A percentile compares a stretch with the other conserved stretches of the same genome.
Conservation (phyloP, 345 rosid species). For the Pelargonium nanum region DNA sequence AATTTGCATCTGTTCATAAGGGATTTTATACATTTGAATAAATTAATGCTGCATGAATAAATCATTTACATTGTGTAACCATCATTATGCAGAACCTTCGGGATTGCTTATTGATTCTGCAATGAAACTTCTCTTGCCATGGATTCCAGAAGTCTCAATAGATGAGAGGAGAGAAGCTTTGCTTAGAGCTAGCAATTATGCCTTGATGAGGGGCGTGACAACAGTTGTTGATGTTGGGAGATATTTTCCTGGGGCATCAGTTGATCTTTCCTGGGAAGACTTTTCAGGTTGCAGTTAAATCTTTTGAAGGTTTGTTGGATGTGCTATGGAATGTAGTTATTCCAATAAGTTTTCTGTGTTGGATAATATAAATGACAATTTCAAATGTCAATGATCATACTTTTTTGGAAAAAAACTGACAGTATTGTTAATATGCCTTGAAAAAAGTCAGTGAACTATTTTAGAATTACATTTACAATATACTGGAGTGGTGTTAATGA, state of each 20-base stretch:
- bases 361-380: background rate
- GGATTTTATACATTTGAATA: background rate
- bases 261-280: slow-evolving; percentile 70
- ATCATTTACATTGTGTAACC: background rate
- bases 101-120: slow-evolving; percentile 87
- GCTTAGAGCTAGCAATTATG: slow-evolving; percentile 60
- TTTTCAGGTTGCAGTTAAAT: slow-evolving; percentile 49
- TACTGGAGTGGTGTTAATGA: too few relatives aligned
- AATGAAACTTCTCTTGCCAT: slow-evolving; percentile 49
- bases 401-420: too few relatives aligned
- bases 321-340: background rate
- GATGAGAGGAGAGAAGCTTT: slow-evolving; percentile 81
- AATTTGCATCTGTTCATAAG: background rate
- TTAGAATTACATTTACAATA: background rate
- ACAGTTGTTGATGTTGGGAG: slow-evolving; percentile 81
- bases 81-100: slow-evolving; percentile 49
- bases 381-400: background rate
- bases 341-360: background rate
- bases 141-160: slow-evolving; percentile 51
- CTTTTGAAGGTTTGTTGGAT: background rate
- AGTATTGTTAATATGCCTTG: background rate
- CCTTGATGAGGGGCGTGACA: slow-evolving; percentile 75
- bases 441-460: background rate
- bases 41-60: background rate
- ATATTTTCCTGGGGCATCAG: slow-evolving; percentile 61